A percentile compares a stretch with the other conserved stretches of the same genome.
These are phyloP conservation scores for Tolypocladium endophyticum DNA, from an alignment of 2,329 filamentous ascomycete species.

Conservation along the genomic window DNA sequence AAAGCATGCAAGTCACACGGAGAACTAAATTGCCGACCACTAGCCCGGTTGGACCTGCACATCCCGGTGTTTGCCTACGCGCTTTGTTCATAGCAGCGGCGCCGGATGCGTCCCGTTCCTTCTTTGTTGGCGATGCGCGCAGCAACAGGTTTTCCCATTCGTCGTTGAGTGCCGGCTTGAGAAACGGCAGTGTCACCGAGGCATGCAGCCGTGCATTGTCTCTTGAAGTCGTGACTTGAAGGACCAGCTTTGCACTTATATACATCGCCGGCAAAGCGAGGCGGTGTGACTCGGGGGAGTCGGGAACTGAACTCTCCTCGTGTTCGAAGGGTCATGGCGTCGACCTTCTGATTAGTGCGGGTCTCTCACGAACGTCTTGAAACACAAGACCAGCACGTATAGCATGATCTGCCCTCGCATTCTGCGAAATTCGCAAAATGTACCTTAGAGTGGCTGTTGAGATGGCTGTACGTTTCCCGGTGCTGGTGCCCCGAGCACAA, in stretches of 20 bases:
- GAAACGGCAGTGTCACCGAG: neutral
- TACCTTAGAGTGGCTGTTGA: no score
- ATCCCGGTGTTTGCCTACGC: neutral
- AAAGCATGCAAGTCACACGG: neutral
- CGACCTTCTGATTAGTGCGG: no score
- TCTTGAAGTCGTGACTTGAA: neutral
- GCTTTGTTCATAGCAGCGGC: neutral
- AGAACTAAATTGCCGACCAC: neutral
- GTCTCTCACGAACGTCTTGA: no score
- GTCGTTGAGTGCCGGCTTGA: neutral
- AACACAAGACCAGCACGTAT: no score
- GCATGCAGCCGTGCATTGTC: neutral
- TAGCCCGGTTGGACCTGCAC: neutral
- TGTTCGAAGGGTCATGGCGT: no score
- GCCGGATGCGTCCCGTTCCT: neutral
- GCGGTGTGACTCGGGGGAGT: neutral
- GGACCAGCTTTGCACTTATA: neutral
- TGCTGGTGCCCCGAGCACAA: no score
- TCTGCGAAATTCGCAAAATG: no score
- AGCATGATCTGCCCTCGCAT: no score
- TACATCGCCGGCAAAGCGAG: neutral
- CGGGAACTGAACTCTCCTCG: no score
- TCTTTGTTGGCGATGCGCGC: neutral
- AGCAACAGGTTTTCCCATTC: neutral
- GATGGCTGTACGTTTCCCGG: no score